Evolutionary conservation across 345 rosid species (phyloP).

Genomic region (Populus ilicifolia): DNA sequence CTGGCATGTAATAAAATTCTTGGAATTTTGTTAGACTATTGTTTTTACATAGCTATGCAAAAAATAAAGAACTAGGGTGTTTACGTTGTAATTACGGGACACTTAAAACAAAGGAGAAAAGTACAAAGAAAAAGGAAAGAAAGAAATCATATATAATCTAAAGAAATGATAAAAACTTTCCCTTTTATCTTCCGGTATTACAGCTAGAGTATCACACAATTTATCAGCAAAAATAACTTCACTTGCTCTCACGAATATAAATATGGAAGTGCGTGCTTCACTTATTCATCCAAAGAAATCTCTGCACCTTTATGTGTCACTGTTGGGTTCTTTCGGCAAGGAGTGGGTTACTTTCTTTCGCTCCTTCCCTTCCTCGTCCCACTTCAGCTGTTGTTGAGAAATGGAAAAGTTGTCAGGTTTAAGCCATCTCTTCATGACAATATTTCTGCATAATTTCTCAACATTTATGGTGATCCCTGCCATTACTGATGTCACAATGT

Average conservation of each 20-base stretch:
- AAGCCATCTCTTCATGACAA: slow-evolving; percentile 46
- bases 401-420: slow-evolving; percentile 36
- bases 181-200: too few relatives aligned
- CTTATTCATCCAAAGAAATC: slow-evolving; percentile 18
- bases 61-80: too few relatives aligned
- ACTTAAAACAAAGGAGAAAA: too few relatives aligned
- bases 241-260: not conserved
- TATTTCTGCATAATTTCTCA: slow-evolving; percentile 46
- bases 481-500: slow-evolving; percentile 60
- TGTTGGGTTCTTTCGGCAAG: not conserved
- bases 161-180: too few relatives aligned
- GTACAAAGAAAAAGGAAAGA: too few relatives aligned
- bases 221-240: not conserved
- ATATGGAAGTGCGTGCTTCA: slow-evolving; percentile 8
- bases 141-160: too few relatives aligned
- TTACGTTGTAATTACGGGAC: too few relatives aligned
- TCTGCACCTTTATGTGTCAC: slow-evolving; percentile 2
- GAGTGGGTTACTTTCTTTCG: not conserved
- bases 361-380: not conserved
- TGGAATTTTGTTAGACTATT: too few relatives aligned
- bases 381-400: not conserved
- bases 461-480: slow-evolving; percentile 50
- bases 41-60: too few relatives aligned
- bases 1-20: too few relatives aligned
- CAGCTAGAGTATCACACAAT: too few relatives aligned